Evolutionary conservation across 1,284 basidiomycete species (phyloP).

Genomic region (Termitomyces sp.): DNA sequence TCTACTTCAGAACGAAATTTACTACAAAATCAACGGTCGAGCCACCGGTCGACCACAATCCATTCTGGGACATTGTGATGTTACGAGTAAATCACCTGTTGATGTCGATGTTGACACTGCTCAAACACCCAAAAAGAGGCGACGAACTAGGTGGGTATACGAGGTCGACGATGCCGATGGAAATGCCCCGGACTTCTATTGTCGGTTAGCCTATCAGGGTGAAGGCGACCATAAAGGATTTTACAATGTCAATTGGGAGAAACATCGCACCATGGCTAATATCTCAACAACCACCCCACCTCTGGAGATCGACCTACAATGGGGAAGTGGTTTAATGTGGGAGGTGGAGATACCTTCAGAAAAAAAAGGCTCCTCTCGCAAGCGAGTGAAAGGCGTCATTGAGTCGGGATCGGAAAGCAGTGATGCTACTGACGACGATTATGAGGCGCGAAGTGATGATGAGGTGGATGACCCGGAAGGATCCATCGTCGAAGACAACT

Average conservation of each 20-base stretch:
- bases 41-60: conserved; percentile 44
- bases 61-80: conserved; percentile 47
- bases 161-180: conserved; percentile 13
- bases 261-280: conserved; percentile 38
- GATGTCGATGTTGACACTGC: conserved; percentile 9
- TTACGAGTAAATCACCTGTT: conserved; percentile 30
- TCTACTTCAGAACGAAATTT: conserved; percentile 59
- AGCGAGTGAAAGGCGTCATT: conserved; percentile 12
- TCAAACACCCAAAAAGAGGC: conserved; percentile 15
- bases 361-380: not conserved
- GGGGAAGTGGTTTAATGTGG: conserved; percentile 18
- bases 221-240: conserved; percentile 48
- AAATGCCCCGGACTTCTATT: conserved; percentile 37
- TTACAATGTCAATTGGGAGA: conserved; percentile 57
- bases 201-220: conserved; percentile 52
- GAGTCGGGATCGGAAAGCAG: conserved; percentile 13
- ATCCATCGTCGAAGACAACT: conserved; percentile 7
- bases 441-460: conserved; percentile 19
- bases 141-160: conserved; percentile 9
- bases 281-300: conserved; percentile 10
- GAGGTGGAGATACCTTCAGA: conserved; percentile 15
- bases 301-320: conserved; percentile 9
- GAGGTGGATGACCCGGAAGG: conserved; percentile 12
- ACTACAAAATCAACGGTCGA: conserved; percentile 49
- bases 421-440: conserved; percentile 21